Base-by-base conservation (phyloP, 257 asterid genomes). In the Orobanche coerulescens region DNA sequence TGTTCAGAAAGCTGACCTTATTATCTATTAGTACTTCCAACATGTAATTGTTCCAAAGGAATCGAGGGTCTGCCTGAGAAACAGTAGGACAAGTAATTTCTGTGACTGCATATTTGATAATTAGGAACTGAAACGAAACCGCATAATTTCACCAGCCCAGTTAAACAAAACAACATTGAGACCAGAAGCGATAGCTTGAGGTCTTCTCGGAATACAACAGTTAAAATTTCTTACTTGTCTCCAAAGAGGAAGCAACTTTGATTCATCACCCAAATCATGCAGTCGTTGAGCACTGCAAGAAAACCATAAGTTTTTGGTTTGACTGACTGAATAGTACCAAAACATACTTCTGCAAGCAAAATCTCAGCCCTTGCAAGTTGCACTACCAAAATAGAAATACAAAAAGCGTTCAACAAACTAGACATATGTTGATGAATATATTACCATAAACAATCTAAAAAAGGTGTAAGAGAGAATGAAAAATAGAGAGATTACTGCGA, bases 11-110 rank as follows among this genome's bases (percentile, higher is more conserved):
- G 20, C 73, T 58, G 22, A 94, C 99, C 97, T 94, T 94, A 76
- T 78, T 81, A 63, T 94, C 97, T 70, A 94, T 87, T 36, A 94
- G 97, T 53, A 80, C 85, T 85, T 94, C 96, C 82, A 94, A 63
- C 89, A 90, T 80, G 75, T 90, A 94, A 75, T 75, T 87, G 84
- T 94, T 94, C 99, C 99, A 94, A 79, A 94, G 82, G 78, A 87
- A 90, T 62, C 94, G 88, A 71, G 99, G 99, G 74, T 90, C 99
- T 61, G 97, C 97, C 99, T 94, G 94, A 15, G 24, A 47, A 49
- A 50, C 18, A 11, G 30, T n/a, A 36, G 40, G 56, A 61, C 40
- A 67, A 60, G 26, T 47, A 34, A 47, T 47, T 58, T 43, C 54
- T 30, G 4, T 43, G 52, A 20, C 42, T 48, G 31, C 54, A 52